phyloP scores from a whole-genome alignment of 2,329 filamentous ascomycete species.

The Scopulariopsis brevicaulis region DNA sequence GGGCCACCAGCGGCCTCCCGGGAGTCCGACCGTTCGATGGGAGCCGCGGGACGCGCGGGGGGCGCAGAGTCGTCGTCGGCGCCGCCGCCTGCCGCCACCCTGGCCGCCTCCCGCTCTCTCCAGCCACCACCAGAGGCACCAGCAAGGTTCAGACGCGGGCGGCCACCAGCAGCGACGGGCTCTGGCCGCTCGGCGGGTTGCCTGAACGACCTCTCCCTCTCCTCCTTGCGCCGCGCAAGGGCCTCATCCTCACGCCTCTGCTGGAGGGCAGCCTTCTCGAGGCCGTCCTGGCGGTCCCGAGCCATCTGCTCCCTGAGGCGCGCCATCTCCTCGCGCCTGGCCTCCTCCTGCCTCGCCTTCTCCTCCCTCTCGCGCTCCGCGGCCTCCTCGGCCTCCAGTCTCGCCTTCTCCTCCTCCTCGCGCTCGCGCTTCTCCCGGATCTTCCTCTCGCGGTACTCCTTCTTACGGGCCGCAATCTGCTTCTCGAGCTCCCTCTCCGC shows the following conservation, averaged over 20 bases:
- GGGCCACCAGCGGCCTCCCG: constrained; percentile 36
- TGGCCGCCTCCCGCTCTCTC: constrained; percentile 26
- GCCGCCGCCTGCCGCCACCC: neutral
- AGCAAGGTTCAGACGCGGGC: constrained; percentile 14
- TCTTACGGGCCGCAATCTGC: constrained; percentile 78
- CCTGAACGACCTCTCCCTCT: constrained; percentile 39
- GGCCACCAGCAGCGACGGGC: constrained; percentile 9
- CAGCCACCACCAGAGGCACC: constrained; percentile 24
- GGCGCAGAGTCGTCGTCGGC: constrained; percentile 14
- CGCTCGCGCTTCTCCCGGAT: constrained; percentile 73
- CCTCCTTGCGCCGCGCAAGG: constrained; percentile 59
- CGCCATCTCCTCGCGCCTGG: constrained; percentile 60
- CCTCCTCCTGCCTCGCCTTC: constrained; percentile 67
- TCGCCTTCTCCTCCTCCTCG: constrained; percentile 70
- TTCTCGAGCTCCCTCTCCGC: constrained; percentile 89
- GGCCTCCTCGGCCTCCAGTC: constrained; percentile 79
- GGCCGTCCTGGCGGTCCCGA: constrained; percentile 54
- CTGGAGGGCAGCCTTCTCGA: constrained; percentile 58
- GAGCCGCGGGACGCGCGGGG: constrained; percentile 15
- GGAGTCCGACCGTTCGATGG: constrained; percentile 34
- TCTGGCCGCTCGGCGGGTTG: constrained; percentile 26
- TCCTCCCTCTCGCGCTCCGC: constrained; percentile 75
- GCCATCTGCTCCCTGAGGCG: constrained; percentile 56
- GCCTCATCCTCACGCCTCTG: constrained; percentile 81
- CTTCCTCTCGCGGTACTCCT: constrained; percentile 76